Evolutionary conservation across 768 basidiomycete genomes (phyloP).

Genomic region (Coprinopsis cinerea): DNA sequence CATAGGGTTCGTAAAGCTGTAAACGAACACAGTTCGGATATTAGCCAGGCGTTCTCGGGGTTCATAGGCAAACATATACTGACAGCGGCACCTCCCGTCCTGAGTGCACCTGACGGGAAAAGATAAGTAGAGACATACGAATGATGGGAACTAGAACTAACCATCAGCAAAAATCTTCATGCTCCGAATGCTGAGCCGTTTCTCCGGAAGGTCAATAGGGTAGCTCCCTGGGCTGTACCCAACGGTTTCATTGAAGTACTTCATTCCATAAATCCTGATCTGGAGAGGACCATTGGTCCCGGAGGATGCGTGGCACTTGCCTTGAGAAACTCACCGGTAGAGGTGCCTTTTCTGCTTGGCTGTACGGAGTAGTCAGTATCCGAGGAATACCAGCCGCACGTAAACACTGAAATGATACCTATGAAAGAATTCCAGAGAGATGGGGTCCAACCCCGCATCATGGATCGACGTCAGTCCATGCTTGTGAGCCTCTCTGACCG

Average conservation of each 20-base stretch:
- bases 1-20: constrained; percentile 77
- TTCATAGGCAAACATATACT: constrained; percentile 14
- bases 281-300: constrained; percentile 19
- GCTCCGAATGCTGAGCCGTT: constrained; percentile 63
- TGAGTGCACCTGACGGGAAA: constrained; percentile 58
- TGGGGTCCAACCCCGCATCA: constrained; percentile 72
- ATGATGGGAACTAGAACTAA: constrained; percentile 18
- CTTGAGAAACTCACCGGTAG: constrained; percentile 47
- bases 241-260: constrained; percentile 57
- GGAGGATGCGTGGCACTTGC: constrained; percentile 5
- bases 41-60: constrained; percentile 6
- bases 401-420: constrained; percentile 32
- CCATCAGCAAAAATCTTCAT: constrained; percentile 78
- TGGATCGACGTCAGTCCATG: constrained; percentile 80
- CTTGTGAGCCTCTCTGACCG: constrained; percentile 62
- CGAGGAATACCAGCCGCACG: neutral
- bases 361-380: constrained; percentile 21
- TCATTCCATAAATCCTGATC: constrained; percentile 78
- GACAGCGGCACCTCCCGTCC: constrained; percentile 88
- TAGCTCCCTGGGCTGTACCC: constrained; percentile 68
- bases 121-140: constrained; percentile 3
- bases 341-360: constrained; percentile 52
- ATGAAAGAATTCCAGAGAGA: constrained; percentile 69
- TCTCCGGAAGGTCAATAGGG: constrained; percentile 50
- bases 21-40: neutral